Evolutionary conservation across 176 grass and related monocot species (phyloP).

Genomic region (Elymus sibiricus): DNA sequence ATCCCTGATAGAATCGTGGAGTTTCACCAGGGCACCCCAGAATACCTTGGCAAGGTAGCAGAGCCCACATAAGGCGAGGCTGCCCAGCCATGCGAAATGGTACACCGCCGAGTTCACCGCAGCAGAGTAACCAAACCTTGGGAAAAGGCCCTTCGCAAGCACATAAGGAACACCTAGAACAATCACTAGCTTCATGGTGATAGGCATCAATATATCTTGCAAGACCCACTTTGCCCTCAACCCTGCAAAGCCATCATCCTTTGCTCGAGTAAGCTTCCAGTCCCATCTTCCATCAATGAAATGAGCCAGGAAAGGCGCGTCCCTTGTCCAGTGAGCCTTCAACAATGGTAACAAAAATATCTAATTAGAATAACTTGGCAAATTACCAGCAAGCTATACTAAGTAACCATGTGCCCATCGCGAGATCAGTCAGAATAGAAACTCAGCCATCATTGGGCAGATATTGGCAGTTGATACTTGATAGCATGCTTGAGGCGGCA

Average conservation of each 20-base stretch:
- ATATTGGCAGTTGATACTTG: background rate
- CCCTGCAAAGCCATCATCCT: constrained; percentile 41
- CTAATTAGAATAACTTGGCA: background rate
- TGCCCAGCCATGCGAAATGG: constrained; percentile 57
- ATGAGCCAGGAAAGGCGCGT: constrained; percentile 1
- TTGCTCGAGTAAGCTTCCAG: constrained; percentile 34
- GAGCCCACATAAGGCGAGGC: constrained; percentile 16
- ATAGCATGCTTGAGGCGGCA: background rate
- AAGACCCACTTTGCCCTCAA: constrained; percentile 46
- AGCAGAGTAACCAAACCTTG: constrained; percentile 39
- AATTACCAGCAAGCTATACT: background rate
- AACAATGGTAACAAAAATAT: constrained; percentile 13
- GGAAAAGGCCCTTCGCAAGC: constrained; percentile 42
- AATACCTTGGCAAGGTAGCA: constrained; percentile 33
- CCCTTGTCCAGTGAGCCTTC: constrained; percentile 38
- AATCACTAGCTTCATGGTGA: constrained; percentile 35
- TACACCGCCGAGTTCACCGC: constrained; percentile 43
- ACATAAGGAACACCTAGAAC: constrained; percentile 49
- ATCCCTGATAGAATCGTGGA: constrained; percentile 61
- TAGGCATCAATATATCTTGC: constrained; percentile 41
- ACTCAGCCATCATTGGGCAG: background rate
- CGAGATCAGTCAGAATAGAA: background rate
- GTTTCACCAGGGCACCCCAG: constrained; percentile 19
- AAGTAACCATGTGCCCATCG: background rate
- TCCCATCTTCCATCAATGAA: constrained; percentile 42